Base-by-base conservation (phyloP, 805 yeast species). In the Metschnikowia noctiluminum region DNA sequence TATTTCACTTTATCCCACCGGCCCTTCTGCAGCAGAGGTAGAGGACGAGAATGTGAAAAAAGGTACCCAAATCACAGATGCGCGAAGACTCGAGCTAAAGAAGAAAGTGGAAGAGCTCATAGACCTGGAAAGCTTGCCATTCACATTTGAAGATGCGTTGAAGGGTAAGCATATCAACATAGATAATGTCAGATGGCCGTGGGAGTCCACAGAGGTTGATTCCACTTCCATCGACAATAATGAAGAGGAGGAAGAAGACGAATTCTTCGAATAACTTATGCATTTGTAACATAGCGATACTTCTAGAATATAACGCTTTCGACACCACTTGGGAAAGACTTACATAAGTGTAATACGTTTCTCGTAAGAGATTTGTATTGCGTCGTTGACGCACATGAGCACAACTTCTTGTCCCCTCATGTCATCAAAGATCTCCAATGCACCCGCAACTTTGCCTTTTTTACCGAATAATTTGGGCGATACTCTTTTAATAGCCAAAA, bases 401-500 rank as follows among this genome's bases (percentile, higher is more conserved):
- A 69, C 65, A 12, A 83, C 65, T 2, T 68, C 65, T 30, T 60
- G 58, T 0, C 86, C 85, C 35, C 61, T 60, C 7, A 84, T 46
- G 2, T 74, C 78, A 3, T 70, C 73, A 11, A 82, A 80, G 13
- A 86, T 65, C 3, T 74, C 70, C 36, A 87, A 54, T 7, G 70
- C 73, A 57, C 84, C 75, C 9, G 35, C 21, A 1, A 79, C 68
- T 28, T 55, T 62, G 30, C 78, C 80, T 48, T 61, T 65, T 55
- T 64, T 69, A 1, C 69, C 70, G 1, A 49, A 48, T 44, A 68
- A 44, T 42, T 58, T 72, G 2, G 94, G 94, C 27, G 87, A 83
- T 5, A 89, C 85, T 59, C 98, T 80, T 60, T 88, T 89, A 40
- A 92, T 69, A 38, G 85, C 73, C 35, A 78, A 65, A 28, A 92